Conservation (phyloP, 495 filamentous ascomycete genomes). For the Aspergillus biplanus region DNA sequence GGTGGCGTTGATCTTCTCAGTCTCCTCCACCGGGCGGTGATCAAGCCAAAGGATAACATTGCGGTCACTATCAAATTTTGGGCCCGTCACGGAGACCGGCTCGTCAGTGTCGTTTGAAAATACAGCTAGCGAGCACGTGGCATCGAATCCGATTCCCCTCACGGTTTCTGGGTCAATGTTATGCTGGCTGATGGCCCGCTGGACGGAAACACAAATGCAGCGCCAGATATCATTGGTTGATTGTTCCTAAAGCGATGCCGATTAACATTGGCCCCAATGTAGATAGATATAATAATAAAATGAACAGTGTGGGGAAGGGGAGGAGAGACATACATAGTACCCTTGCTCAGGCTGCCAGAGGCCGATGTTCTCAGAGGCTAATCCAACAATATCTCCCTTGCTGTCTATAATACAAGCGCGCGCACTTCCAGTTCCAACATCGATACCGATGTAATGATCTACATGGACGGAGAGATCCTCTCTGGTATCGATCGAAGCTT, state of each 20-base stretch:
- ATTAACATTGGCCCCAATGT: neutral
- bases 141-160: constrained; percentile 92
- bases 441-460: constrained; percentile 85
- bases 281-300: neutral
- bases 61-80: constrained; percentile 81
- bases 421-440: constrained; percentile 94
- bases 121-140: constrained; percentile 92
- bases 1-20: constrained; percentile 87
- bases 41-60: constrained; percentile 95
- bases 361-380: constrained; percentile 88
- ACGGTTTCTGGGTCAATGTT: constrained; percentile 72
- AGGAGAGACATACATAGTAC: constrained; percentile 70
- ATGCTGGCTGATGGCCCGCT: constrained; percentile 75
- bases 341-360: constrained; percentile 91
- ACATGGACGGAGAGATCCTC: constrained; percentile 57
- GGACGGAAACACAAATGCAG: constrained; percentile 82
- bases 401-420: constrained; percentile 92
- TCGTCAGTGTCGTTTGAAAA: constrained; percentile 87
- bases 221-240: constrained; percentile 96
- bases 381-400: constrained; percentile 87
- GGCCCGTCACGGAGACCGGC: constrained; percentile 85
- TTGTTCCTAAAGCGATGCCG: constrained; percentile 75
- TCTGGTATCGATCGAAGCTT: constrained; percentile 58
- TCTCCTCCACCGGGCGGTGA: constrained; percentile 87
- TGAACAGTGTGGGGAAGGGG: neutral